Evolutionary conservation across 331 rosid genomes (phyloP), one percentile per base, ranked within the genome.

Genomic region (Erythrophleum ivorense): DNA sequence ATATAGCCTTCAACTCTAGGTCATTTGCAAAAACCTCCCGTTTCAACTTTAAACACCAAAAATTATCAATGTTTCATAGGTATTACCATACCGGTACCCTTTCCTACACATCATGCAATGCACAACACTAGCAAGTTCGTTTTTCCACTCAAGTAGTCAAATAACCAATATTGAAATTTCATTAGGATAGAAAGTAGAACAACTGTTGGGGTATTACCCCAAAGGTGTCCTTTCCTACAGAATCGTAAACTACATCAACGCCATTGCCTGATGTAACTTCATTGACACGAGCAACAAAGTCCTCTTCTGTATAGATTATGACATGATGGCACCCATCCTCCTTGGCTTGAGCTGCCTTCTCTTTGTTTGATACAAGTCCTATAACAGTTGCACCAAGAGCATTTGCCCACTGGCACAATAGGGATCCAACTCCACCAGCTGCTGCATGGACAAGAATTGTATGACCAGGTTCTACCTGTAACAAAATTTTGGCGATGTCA

Each of bases 401-500:
- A 73, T 84, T 90, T 77, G 94, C 95, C 98, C 97, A 91, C 75
- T 94, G 98, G 81, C 97, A 88, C 82, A 91, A 67, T 15, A 94
- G 84, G 63, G 98, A 94, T 78, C 98, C 98, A 53, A 90, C 92
- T 76, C 97, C 98, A 69, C 98, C 95, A 67, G 98, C 98, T 62
- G 98, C 98, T 40, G 97, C 97, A 80, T 90, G 98, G 57, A 94
- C 87, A 33, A 94, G 95, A 68, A 91, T 77, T 0, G 89, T 81
- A 55, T 90, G 91, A 36, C 92, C 93, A 60, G 91, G 82, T 70
- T 94, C 89, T 45, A 94, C 94, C 98, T 94, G 73, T n/a, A 80
- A 70, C n/a, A 9, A 2, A 18, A 41, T n/a, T 45, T 19, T 12
- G 52, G 71, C 53, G 0, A 55, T 29, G 5, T 15, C 21, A 45